Evolutionary conservation across 2,329 filamentous ascomycete genomes (phyloP).

Genomic region (Cladosporium sp.): DNA sequence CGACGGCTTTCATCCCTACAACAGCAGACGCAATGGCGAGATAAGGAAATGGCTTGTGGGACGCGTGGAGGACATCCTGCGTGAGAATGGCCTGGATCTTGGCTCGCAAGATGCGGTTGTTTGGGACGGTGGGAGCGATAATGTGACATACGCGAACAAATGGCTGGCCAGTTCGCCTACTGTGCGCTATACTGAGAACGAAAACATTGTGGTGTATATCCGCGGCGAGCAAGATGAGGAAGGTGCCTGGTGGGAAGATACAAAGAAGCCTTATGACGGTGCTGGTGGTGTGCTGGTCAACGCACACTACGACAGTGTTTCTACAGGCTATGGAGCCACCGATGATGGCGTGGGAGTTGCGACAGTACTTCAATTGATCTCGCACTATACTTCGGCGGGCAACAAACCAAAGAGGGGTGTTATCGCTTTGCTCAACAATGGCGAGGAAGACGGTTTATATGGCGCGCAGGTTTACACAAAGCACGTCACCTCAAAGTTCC

Average conservation of each 20-base stretch:
- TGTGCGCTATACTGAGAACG: conserved; percentile 79
- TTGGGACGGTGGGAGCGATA: conserved; percentile 35
- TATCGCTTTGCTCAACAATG: conserved; percentile 86
- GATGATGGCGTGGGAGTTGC: conserved; percentile 90
- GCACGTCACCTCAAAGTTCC: conserved; percentile 72
- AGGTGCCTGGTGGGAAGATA: conserved; percentile 66
- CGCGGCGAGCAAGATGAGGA: conserved; percentile 70
- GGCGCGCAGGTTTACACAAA: conserved; percentile 81
- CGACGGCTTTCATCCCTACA: conserved; percentile 77
- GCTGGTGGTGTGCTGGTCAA: conserved; percentile 80
- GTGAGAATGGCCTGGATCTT: conserved; percentile 45
- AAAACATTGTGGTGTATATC: conserved; percentile 88
- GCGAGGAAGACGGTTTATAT: conserved; percentile 87
- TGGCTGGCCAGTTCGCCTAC: conserved; percentile 23
- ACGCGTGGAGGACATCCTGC: conserved; percentile 66
- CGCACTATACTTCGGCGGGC: conserved; percentile 68
- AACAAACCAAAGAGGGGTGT: conserved; percentile 75
- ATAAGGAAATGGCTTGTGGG: conserved; percentile 71
- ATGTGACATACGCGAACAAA: conserved; percentile 56
- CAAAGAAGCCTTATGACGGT: conserved; percentile 34
- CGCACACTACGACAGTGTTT: conserved; percentile 91
- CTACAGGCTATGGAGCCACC: conserved; percentile 86
- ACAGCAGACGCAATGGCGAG: conserved; percentile 75
- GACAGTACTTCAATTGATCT: conserved; percentile 78
- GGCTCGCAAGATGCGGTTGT: conserved; percentile 5